Evolutionary conservation across 2,329 filamentous ascomycete species (phyloP).

Genomic region (Xylariaceae sp.): DNA sequence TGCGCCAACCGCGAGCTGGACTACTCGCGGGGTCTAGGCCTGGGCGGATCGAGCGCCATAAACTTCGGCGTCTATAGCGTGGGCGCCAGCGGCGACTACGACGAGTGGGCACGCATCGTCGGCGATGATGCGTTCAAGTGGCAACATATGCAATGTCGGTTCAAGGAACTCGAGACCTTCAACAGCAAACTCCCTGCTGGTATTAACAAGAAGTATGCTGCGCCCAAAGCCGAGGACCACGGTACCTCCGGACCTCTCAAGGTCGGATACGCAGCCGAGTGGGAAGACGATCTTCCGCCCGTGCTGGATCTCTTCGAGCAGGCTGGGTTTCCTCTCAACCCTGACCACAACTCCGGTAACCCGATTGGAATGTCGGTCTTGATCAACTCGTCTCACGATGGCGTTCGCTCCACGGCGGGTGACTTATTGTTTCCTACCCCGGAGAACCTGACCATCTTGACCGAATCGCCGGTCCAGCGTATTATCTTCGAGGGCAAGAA

Average conservation of each 20-base stretch:
- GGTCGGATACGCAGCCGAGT: constrained; percentile 50
- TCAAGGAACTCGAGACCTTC: constrained; percentile 58
- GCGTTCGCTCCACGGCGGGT: constrained; percentile 52
- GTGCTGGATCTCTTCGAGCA: constrained; percentile 52
- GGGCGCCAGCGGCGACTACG: constrained; percentile 62
- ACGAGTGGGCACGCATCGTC: constrained; percentile 60
- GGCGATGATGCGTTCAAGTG: constrained; percentile 60
- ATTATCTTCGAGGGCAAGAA: constrained; percentile 50
- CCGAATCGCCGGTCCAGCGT: constrained; percentile 49
- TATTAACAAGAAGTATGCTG: constrained; percentile 49
- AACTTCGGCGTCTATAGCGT: constrained; percentile 58
- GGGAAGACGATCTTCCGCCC: constrained; percentile 51
- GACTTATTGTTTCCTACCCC: constrained; percentile 50
- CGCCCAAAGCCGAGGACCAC: constrained; percentile 49
- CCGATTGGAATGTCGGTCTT: constrained; percentile 57
- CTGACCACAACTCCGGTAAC: constrained; percentile 61
- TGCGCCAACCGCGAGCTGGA: constrained; percentile 48
- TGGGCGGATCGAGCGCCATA: constrained; percentile 56
- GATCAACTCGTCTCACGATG: constrained; percentile 53
- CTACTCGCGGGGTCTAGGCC: constrained; percentile 52
- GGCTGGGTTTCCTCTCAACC: constrained; percentile 52
- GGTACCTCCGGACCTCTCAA: constrained; percentile 52
- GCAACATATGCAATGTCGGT: constrained; percentile 53
- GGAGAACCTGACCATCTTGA: constrained; percentile 56
- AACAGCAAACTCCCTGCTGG: constrained; percentile 44